Evolutionary conservation across 768 basidiomycete species (phyloP), one percentile per base, ranked within the genome.

Genomic region (Kwoniella sp.): DNA sequence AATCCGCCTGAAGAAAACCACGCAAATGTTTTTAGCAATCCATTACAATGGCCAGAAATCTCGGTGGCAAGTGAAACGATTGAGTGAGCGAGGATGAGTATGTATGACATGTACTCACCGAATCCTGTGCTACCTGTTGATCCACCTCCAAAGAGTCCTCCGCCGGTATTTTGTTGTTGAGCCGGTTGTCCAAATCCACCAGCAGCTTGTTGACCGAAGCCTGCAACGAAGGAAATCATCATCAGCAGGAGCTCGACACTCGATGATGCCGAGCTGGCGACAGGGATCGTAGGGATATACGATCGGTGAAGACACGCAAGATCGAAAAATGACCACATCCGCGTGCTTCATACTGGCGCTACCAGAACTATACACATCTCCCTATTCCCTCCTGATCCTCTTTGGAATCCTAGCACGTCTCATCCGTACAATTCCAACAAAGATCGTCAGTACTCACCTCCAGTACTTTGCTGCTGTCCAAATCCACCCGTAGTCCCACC

Each of bases 1-100:
- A 84, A 85, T 46, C 86, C 86, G 51, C 87, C 84, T 65, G 27
- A 33, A 1, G 48, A 24, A 22, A n/a, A 48, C 3, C 40, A 15
- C 40, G 40, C 40, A 44, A 33, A 29, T 25, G n/a, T 10, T 53
- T 9, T 29, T 9, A 53, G 51, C 33, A 33, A 6, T 13, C 33
- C 40, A 17, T 57, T 24, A 57, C 13, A 2, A n/a, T 25, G 36
- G 17, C 15, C 25, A 17, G 7, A 24, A 6, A 27, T 37, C 29
- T 19, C 27, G 29, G 26, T 54, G 29, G 19, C 22, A 9, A n/a
- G n/a, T n/a, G 13, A 17, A n/a, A 6, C 51, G 10, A 6, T 7
- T 19, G 19, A 48, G 8, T 22, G 29, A 6, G 33, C 33, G 33
- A 33, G n/a, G n/a, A n/a, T n/a, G n/a, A n/a, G n/a, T 33, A 33